Evolutionary conservation across 805 yeast species (phyloP), one percentile per base, ranked within the genome.

Genomic region (Zygosaccharomyces kombuchaensis): DNA sequence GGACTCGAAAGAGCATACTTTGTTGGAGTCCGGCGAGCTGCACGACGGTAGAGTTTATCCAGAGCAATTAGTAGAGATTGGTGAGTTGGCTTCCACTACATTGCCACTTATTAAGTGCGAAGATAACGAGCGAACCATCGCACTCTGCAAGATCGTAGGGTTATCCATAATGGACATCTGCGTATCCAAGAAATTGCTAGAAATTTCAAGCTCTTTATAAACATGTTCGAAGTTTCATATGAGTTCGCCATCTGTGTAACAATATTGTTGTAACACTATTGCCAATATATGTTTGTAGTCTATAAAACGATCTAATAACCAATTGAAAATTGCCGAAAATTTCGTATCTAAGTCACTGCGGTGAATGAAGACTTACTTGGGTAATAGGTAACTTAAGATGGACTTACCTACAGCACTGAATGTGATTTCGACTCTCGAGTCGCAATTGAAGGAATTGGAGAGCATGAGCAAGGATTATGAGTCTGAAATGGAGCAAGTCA

Each of bases 21-120:
- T 77, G 19, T 63, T 64, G 3, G 88, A 82, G 62, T 81, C 87
- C 1, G 88, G 88, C 2, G 88, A 82, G 51, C 64, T 82, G 43
- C 74, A 80, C 38, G 75, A 73, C 54, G 69, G 73, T 36, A 59
- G 62, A 2, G 70, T 77, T 17, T 49, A 58, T 1, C 61, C 52
- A 2, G 58, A 62, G 1, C 66, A 73, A n/a, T 60, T 80, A 36
- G 57, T 78, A 6, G 81, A 78, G 55, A 54, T 80, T 34, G 71
- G 78, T 1, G 69, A 73, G 17, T 45, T 78, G 40, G 65, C 58
- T 26, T 8, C 44, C 7, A n/a, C 44, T 12, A 27, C 40, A 2
- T 45, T 45, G 2, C 47, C 51, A 2, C 56, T 52, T 9, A 27
- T 55, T 5, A 50, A 49, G 5, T 53, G 54, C 21, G 25, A 39